phyloP scores from a whole-genome alignment of 2,329 filamentous ascomycete species.

The Thermoascus crustaceus region DNA sequence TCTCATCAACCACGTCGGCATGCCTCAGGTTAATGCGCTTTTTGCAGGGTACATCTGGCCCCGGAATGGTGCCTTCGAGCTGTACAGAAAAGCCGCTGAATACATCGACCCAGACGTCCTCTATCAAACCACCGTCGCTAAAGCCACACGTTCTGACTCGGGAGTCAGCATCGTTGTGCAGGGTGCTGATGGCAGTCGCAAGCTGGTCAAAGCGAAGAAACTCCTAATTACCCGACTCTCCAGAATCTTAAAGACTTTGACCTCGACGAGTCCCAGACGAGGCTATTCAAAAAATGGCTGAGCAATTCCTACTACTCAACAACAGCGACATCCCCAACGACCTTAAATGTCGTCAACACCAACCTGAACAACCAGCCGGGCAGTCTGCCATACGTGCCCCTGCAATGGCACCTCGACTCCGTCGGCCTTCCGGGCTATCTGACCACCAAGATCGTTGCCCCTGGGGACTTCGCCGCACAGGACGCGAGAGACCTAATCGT shows the following conservation, averaged over 20 bases:
- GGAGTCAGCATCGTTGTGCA: too few species aligned
- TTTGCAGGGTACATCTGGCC: constrained; percentile 3
- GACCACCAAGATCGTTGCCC: too few species aligned
- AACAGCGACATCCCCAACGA: neutral
- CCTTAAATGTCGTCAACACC: neutral
- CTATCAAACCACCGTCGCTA: constrained; percentile 29
- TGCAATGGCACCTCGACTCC: neutral
- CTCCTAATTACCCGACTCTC: too few species aligned
- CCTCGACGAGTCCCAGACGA: too few species aligned
- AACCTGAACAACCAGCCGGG: neutral
- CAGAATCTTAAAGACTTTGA: too few species aligned
- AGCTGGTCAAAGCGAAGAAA: too few species aligned
- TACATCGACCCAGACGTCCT: constrained; percentile 34
- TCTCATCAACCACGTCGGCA: constrained; percentile 5
- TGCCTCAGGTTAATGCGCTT: constrained; percentile 4
- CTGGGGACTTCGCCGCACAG: neutral
- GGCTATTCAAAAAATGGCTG: too few species aligned
- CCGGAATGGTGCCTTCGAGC: constrained; percentile 27
- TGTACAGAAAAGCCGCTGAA: constrained; percentile 34
- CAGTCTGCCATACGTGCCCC: neutral
- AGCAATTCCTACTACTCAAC: too few species aligned
- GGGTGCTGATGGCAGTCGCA: too few species aligned
- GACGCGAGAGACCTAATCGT: neutral
- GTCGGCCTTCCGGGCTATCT: neutral
- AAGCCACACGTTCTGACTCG: too few species aligned